phyloP scores from a whole-genome alignment of 2,329 filamentous ascomycete species.

The Ophiostoma ulmi region DNA sequence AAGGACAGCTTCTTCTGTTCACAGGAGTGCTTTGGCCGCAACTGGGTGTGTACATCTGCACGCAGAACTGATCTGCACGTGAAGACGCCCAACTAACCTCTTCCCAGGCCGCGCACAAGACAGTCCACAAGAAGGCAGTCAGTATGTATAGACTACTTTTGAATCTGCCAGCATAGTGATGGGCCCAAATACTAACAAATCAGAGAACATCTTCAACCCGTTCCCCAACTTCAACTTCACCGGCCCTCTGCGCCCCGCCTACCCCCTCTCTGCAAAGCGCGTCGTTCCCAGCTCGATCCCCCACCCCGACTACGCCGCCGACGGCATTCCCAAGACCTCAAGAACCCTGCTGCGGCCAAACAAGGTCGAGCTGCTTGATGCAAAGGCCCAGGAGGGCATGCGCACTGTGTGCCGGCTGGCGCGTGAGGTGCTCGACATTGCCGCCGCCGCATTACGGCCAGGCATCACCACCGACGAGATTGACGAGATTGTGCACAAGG shows the following conservation, averaged over 20 bases:
- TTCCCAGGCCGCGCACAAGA: conserved; percentile 71
- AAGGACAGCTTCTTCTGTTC: conserved; percentile 95
- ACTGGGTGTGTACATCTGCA: conserved; percentile 62
- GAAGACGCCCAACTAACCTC: not conserved
- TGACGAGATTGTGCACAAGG: conserved; percentile 91
- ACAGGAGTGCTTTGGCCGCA: conserved; percentile 97
- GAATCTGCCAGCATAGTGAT: too few relatives aligned
- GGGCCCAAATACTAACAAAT: not conserved
- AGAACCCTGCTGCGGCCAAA: conserved; percentile 62
- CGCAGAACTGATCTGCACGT: not conserved
- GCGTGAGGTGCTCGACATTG: conserved; percentile 88
- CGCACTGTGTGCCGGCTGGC: conserved; percentile 82
- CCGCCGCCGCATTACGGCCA: conserved; percentile 75
- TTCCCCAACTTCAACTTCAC: conserved; percentile 84
- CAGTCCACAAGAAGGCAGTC: conserved; percentile 65
- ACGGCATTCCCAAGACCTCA: conserved; percentile 66
- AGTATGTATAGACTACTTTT: not conserved
- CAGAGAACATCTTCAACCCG: conserved; percentile 85
- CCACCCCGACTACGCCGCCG: conserved; percentile 80
- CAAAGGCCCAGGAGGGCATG: conserved; percentile 80
- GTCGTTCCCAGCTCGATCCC: conserved; percentile 73
- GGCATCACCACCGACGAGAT: conserved; percentile 94
- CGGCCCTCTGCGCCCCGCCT: conserved; percentile 77
- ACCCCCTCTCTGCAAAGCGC: conserved; percentile 69
- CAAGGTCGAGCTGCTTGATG: conserved; percentile 77